These are phyloP conservation scores for Pelargonium nanum DNA, from an alignment of 345 rosid species.

Conservation along the genomic window DNA sequence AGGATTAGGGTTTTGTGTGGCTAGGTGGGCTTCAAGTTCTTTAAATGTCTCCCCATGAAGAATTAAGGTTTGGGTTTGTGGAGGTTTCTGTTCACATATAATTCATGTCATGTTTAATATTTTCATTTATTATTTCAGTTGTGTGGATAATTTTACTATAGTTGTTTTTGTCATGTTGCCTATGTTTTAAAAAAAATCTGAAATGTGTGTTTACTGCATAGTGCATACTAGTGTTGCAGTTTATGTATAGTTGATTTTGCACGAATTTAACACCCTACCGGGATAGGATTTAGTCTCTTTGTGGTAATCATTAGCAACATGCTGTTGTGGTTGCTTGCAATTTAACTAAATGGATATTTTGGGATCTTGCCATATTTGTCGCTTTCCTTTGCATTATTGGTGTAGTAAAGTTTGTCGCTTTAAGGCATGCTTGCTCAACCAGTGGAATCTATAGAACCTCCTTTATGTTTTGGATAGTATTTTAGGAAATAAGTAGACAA, in stretches of 20 bases:
- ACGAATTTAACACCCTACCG: not conserved
- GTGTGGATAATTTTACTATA: not conserved
- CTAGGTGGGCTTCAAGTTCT: not conserved
- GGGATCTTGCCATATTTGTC: not conserved
- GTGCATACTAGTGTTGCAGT: too few relatives aligned
- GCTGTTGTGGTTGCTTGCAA: too few relatives aligned
- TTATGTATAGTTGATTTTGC: not conserved
- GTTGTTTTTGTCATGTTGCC: not conserved
- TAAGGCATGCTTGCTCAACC: too few relatives aligned
- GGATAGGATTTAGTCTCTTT: too few relatives aligned
- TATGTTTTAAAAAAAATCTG: too few relatives aligned
- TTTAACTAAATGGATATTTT: not conserved
- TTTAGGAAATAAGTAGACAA: too few relatives aligned
- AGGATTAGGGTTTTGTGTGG: not conserved
- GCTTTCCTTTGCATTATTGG: not conserved
- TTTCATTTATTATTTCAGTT: not conserved
- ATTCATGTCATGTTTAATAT: not conserved
- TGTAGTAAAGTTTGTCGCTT: not conserved
- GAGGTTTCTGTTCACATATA: not conserved
- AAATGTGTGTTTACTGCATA: too few relatives aligned
- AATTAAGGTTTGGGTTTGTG: not conserved
- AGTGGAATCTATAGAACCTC: not conserved
- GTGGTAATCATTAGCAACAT: too few relatives aligned
- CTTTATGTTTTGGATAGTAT: too few relatives aligned
- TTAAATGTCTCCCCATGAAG: not conserved